Base-by-base conservation (phyloP, 306 rosid species). In the Prinsepia uniflora region DNA sequence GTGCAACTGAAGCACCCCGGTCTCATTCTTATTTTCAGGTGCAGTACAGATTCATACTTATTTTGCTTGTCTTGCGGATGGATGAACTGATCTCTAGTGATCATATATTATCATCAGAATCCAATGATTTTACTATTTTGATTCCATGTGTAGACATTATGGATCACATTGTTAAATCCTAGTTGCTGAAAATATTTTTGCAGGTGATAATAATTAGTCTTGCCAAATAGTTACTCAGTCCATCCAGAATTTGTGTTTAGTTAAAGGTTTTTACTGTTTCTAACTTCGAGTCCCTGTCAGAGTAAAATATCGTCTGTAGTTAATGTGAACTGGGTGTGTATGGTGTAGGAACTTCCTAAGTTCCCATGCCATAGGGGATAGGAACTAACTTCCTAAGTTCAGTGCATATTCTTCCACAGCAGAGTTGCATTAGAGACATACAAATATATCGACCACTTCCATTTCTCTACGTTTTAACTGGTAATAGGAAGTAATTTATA, bases 11-110 rank as follows among this genome's bases (percentile, higher is more conserved):
- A 75, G 79, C 49, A 6, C 75, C 91, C 9, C 83, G 86, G 75
- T 60, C 97, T 47, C 89, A 87, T 68, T 80, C 91, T 75, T 63
- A 57, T 77, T 71, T 75, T 68, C 88, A 94, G 99, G 98, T 94
- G 67, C 52, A 73, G 63, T 68, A 44, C 34, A 17, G 39, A 47
- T 39, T 73, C 65, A 20, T 59, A 65, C 61, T 75, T 70, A 18
- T 48, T 75, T 7, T 22, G 45, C 52, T 14, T 60, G 56, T 19
- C 34, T 48, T 70, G 70, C 70, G 4, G 52, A 43, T 52, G 62
- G 67, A n/a, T 17, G 47, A 54, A 63, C 61, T 62, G 15, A 45
- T 44, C 39, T 59, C 47, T 52, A 10, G 36, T 7, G 20, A 3
- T 40, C 14, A 30, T 19, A 36, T 54, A 30, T 30, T 40, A 20